These are phyloP conservation scores for Yamadazyma membranifaciens DNA, from an alignment of 1,139 yeast genomes.

Conservation along the genomic window DNA sequence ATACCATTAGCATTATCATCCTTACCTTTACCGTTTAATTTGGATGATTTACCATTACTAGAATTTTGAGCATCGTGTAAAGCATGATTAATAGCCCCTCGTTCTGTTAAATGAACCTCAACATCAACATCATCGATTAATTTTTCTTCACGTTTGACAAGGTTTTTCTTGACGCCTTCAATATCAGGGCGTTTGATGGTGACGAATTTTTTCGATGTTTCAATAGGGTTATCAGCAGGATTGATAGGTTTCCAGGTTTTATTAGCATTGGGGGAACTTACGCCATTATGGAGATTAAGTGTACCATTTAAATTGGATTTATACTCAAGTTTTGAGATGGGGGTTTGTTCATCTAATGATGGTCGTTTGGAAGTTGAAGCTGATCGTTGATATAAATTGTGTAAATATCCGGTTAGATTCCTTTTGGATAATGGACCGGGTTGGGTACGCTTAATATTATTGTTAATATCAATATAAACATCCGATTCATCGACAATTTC, in stretches of 20 bases:
- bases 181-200: conserved; percentile 59
- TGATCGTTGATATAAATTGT: conserved; percentile 48
- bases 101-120: conserved; percentile 46
- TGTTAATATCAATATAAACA: conserved; percentile 87
- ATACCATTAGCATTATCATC: conserved; percentile 9
- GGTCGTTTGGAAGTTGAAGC: conserved; percentile 36
- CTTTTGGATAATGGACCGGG: conserved; percentile 86
- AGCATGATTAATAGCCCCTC: conserved; percentile 39
- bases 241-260: conserved; percentile 57
- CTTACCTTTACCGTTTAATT: background rate
- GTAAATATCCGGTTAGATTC: conserved; percentile 67
- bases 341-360: conserved; percentile 28
- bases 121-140: conserved; percentile 4
- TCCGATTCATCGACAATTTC: conserved; percentile 98
- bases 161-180: conserved; percentile 21
- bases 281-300: background rate
- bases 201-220: conserved; percentile 67
- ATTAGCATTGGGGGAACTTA: conserved; percentile 8
- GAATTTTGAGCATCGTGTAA: conserved; percentile 12
- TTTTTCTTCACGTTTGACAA: conserved; percentile 23
- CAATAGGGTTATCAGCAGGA: conserved; percentile 79
- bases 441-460: conserved; percentile 74
- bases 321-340: background rate
- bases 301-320: conserved; percentile 2
- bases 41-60: background rate